These are phyloP conservation scores for Fragaria vesca DNA, from an alignment of 306 rosid genomes.

Conservation along the genomic window DNA sequence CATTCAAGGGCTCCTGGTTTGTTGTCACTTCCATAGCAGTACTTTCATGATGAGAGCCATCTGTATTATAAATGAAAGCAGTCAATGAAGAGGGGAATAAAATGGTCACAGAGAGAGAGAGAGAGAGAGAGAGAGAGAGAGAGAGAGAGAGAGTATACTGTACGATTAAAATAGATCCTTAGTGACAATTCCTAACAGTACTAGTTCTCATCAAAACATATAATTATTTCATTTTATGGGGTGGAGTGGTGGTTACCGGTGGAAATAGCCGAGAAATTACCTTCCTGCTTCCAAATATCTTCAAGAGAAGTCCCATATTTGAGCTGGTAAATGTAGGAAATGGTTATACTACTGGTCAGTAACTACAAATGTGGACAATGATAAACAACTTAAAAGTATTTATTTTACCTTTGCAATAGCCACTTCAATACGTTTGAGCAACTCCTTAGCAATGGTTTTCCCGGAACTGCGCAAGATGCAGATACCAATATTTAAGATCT, in stretches of 20 bases:
- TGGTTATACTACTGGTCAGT: slow-evolving; percentile 30
- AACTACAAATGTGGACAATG: slow-evolving; percentile 17
- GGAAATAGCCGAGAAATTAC: slow-evolving; percentile 20
- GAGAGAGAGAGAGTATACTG: neutral
- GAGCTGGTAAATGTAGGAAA: slow-evolving; percentile 58
- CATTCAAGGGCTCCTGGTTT: slow-evolving; percentile 26
- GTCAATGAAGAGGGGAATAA: slow-evolving; percentile 21
- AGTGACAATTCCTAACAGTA: slow-evolving; percentile 11
- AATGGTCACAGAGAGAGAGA: neutral
- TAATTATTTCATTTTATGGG: neutral
- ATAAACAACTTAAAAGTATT: slow-evolving; percentile 10
- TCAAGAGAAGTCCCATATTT: slow-evolving; percentile 48
- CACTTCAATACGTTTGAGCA: slow-evolving; percentile 49
- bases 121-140: neutral
- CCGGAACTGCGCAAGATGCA: slow-evolving; percentile 71
- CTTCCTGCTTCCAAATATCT: slow-evolving; percentile 53
- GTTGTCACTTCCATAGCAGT: slow-evolving; percentile 26
- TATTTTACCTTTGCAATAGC: slow-evolving; percentile 59
- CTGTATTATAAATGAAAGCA: slow-evolving; percentile 32
- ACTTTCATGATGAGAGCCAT: slow-evolving; percentile 28
- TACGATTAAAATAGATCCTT: neutral
- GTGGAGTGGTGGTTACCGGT: slow-evolving; percentile 39
- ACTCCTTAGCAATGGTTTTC: slow-evolving; percentile 44
- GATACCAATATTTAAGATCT: slow-evolving; percentile 57
- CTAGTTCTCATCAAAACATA: slow-evolving; percentile 6